These are phyloP conservation scores for Stagonosporopsis tanaceti DNA, from an alignment of 2,329 filamentous ascomycete genomes.

Conservation along the genomic window DNA sequence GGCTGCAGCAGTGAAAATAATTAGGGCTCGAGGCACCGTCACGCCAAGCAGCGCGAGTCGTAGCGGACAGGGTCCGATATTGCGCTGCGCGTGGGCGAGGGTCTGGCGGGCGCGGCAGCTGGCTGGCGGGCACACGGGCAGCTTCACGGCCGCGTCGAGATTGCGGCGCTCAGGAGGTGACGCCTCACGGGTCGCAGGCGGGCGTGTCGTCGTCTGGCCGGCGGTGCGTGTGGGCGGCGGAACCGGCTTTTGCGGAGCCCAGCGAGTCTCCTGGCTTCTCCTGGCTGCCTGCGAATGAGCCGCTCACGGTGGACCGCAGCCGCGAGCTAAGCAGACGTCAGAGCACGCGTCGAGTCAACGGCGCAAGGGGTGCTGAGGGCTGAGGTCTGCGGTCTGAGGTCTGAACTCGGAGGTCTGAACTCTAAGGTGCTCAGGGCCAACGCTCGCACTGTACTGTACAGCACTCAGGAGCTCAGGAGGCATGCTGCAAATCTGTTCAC, in stretches of 20 bases:
- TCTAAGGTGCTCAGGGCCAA: background rate
- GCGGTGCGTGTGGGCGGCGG: slow-evolving; percentile 21
- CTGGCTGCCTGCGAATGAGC: slow-evolving; percentile 13
- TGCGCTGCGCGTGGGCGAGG: slow-evolving; percentile 17
- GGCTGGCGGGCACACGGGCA: background rate
- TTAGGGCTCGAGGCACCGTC: slow-evolving; percentile 27
- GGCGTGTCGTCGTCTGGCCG: slow-evolving; percentile 30
- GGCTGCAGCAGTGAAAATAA: slow-evolving; percentile 32
- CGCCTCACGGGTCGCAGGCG: slow-evolving; percentile 27
- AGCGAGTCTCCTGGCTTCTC: slow-evolving; percentile 31
- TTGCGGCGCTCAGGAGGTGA: slow-evolving; percentile 25
- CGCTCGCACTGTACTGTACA: background rate
- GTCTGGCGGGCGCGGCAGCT: background rate
- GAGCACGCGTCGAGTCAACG: slow-evolving; percentile 21
- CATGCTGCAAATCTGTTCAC: slow-evolving; percentile 8
- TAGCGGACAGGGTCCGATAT: slow-evolving; percentile 26
- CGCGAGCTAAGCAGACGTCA: slow-evolving; percentile 27
- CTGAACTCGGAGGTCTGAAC: too few relatives aligned
- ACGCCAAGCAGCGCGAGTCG: slow-evolving; percentile 20
- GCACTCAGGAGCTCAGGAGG: background rate
- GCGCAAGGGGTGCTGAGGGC: slow-evolving; percentile 8
- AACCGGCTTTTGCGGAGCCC: slow-evolving; percentile 29
- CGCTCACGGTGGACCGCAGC: slow-evolving; percentile 29
- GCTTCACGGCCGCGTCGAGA: slow-evolving; percentile 3
- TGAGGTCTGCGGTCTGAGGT: too few relatives aligned